Evolutionary conservation across 371 early-diverging fungal genomes (phyloP).

Genomic region (Rhizopus microsporus): DNA sequence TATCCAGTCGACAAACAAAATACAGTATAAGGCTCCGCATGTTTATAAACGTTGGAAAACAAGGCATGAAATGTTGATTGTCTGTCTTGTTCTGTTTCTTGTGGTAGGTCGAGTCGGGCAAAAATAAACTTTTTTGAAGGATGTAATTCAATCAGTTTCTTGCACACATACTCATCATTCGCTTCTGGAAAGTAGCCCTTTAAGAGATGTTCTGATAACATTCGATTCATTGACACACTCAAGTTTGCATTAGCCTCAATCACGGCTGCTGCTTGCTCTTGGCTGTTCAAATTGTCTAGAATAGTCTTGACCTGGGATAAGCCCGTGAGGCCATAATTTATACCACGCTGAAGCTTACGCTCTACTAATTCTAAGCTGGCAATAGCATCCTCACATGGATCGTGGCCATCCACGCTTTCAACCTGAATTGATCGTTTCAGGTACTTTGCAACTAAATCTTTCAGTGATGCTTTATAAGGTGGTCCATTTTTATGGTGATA

Average conservation of each 20-base stretch:
- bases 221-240: conserved; percentile 12
- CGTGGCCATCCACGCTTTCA: conserved; percentile 55
- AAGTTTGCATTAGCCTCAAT: conserved; percentile 21
- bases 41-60: conserved; percentile 16
- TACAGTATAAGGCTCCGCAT: conserved; percentile 26
- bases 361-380: conserved; percentile 67
- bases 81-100: conserved; percentile 17
- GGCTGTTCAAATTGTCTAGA: conserved; percentile 18
- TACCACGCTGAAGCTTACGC: conserved; percentile 46
- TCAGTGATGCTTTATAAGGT: conserved; percentile 58
- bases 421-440: conserved; percentile 61
- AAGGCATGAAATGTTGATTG: conserved; percentile 6
- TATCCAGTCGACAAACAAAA: conserved; percentile 30
- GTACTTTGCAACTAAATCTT: conserved; percentile 55
- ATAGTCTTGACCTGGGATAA: conserved; percentile 25
- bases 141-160: conserved; percentile 28
- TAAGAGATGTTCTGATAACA: conserved; percentile 9
- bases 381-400: conserved; percentile 71
- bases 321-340: conserved; percentile 28
- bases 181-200: conserved; percentile 15
- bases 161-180: conserved; percentile 16
- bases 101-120: conserved; percentile 21
- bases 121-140: conserved; percentile 14
- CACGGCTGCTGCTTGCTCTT: conserved; percentile 15
- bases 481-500: conserved; percentile 63